Evolutionary conservation across 441 rosid species (phyloP), one percentile per base, ranked within the genome.

Genomic region (Brassica balearica): DNA sequence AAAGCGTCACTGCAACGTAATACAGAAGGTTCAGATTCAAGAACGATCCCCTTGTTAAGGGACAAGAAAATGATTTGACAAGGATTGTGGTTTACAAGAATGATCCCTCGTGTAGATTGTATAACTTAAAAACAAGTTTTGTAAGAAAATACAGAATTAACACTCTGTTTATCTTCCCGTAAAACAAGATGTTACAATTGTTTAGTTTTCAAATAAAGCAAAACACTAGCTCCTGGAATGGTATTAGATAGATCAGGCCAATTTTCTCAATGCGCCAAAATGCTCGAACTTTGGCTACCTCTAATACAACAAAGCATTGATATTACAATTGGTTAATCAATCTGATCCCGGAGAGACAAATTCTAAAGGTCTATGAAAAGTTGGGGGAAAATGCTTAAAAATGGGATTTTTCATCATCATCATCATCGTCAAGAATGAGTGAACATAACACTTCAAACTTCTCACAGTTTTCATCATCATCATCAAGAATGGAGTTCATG

Each of bases 351-450:
- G 41, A 59, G 19, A 15, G 23, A 14, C 17, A 61, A 73, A 15
- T 51, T 51, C 20, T 68, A 48, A 22, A 73, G 2, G n/a, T n/a
- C n/a, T n/a, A n/a, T n/a, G n/a, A n/a, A n/a, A n/a, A n/a, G 77
- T 55, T 61, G 60, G 60, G 46, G n/a, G 23, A 8, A 25, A 43
- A 68, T 6, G 64, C 19, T 41, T 19, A 43, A 0, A 62, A 74
- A 69, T 53, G 55, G 27, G 53, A 56, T 8, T 19, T 69, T 74
- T 80, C 82, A 10, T 17, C 19, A 19, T 19, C 19, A 19, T 80
- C 79, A 80, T 48, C 55, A n/a, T 80, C 82, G 59, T 65, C 82
- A 79, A 10, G 75, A 73, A 64, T 29, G 46, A 10, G 29, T 41
- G 5, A 41, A 46, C 27, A 15, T 27, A 59, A 0, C 10, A 59